Evolutionary conservation across 1,139 yeast genomes (phyloP), one percentile per base, ranked within the genome.

Genomic region (Groenewaldozyma sp.): DNA sequence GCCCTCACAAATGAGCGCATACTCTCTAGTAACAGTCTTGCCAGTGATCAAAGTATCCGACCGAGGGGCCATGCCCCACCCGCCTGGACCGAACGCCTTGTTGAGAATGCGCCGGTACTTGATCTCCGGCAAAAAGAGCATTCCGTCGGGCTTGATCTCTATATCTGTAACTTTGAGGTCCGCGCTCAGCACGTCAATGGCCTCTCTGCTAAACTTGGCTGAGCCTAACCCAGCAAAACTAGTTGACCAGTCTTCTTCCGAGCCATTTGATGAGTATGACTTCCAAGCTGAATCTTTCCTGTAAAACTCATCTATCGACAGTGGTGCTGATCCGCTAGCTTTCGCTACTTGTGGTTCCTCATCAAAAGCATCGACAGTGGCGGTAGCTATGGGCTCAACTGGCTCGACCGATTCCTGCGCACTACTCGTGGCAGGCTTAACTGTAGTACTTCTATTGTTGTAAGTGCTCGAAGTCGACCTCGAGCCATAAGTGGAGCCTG

Each of bases 31-130:
- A n/a, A 75, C 70, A 14, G 76, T 64, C 39, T 65, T 69, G 26
- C 68, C 64, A 1, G 94, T 80, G 22, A 91, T 76, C 39, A 74
- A 65, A 0, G 95, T 81, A 49, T 82, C 93, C 0, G 95, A 81
- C 42, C 98, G 67, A 7, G 98, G 97, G 0, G 94, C 95, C 43
- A 91, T 67, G 0, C 98, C 98, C 98, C 98, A 91, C 1, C 95
- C 97, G 19, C 98, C 98, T 2, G 98, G 96, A 2, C 98, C 98
- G 67, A 91, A 88, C 0, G 97, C 94, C 29, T 71, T 71, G 62
- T 88, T 88, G 51, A 91, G 64, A 26, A 87, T 81, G 36, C 98
- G 73, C 47, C 98, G 74, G 58, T 91, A 91, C 58, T 88, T 87
- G 61, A 91, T 91, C 60, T 91, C 98, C 0, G 98, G 98, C 38